Evolutionary conservation across 2,329 filamentous ascomycete species (phyloP).

Genomic region (Trichoderma endophyticum): DNA sequence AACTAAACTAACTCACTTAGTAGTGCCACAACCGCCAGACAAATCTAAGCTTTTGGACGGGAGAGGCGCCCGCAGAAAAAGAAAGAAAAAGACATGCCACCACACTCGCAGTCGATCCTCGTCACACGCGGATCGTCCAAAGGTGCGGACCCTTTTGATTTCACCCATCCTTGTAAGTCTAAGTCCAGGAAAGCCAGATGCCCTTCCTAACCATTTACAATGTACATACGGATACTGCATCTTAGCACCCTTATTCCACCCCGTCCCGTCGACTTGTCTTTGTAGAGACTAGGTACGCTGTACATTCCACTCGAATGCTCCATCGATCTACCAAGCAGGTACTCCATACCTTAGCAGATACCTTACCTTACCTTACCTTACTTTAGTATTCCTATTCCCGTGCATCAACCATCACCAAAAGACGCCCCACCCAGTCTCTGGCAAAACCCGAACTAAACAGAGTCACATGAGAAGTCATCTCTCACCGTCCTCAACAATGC

Average conservation of each 20-base stretch:
- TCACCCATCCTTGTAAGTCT: background rate
- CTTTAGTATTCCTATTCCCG: background rate
- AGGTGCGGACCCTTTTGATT: constrained; percentile 1
- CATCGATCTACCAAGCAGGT: constrained; percentile 8
- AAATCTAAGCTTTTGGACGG: background rate
- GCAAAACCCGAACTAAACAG: background rate
- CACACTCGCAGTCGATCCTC: background rate
- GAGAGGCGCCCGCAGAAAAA: background rate
- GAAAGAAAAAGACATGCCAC: background rate
- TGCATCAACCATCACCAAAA: background rate
- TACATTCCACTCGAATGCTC: background rate
- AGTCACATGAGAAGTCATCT: constrained; percentile 12
- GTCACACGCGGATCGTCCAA: background rate
- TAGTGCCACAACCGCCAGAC: background rate
- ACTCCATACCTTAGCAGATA: constrained; percentile 7
- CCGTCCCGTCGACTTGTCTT: background rate
- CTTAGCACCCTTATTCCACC: background rate
- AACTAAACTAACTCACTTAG: background rate
- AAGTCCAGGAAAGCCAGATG: background rate
- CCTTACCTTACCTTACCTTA: background rate
- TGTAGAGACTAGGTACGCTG: background rate
- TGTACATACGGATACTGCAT: background rate
- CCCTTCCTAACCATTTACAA: background rate
- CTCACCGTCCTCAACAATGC: constrained; percentile 2
- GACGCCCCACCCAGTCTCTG: background rate